phyloP scores from a whole-genome alignment of 2,329 filamentous ascomycete genomes.

The Coleophoma crateriformis region DNA sequence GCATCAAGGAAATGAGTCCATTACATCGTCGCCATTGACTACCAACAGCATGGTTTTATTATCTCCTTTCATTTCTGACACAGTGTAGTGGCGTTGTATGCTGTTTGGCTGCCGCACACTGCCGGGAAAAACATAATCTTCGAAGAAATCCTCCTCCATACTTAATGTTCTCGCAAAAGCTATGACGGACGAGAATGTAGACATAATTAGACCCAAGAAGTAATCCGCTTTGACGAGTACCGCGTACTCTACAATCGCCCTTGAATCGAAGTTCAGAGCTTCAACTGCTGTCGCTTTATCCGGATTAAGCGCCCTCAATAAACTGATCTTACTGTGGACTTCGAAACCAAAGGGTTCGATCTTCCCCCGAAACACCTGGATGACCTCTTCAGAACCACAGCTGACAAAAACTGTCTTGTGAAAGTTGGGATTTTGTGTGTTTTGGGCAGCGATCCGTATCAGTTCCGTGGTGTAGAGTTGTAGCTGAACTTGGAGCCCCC shows the following conservation, averaged over 20 bases:
- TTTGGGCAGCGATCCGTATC: neutral
- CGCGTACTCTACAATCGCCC: slow-evolving; percentile 16
- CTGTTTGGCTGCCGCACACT: slow-evolving; percentile 6
- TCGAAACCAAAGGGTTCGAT: slow-evolving; percentile 9
- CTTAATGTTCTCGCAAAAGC: slow-evolving; percentile 14
- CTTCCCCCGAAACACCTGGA: slow-evolving; percentile 9
- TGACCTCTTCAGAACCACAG: slow-evolving; percentile 13
- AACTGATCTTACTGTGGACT: slow-evolving; percentile 13
- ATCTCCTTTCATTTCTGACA: slow-evolving; percentile 13
- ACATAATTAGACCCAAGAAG: slow-evolving; percentile 15
- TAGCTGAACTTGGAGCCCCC: slow-evolving; percentile 10
- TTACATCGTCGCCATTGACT: slow-evolving; percentile 15
- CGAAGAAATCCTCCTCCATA: slow-evolving; percentile 11
- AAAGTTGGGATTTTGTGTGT: neutral
- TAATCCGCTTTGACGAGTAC: slow-evolving; percentile 11
- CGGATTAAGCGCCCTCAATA: slow-evolving; percentile 4
- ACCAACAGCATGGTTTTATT: slow-evolving; percentile 16
- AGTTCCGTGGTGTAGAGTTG: slow-evolving; percentile 11
- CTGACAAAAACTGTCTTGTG: slow-evolving; percentile 14
- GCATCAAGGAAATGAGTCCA: slow-evolving; percentile 15
- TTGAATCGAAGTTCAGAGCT: slow-evolving; percentile 12
- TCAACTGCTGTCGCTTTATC: slow-evolving; percentile 6
- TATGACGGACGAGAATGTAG: slow-evolving; percentile 14
- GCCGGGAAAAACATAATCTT: slow-evolving; percentile 11
- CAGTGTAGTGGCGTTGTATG: slow-evolving; percentile 2